These are phyloP conservation scores for Gynostemma pentaphyllum DNA, from an alignment of 306 rosid species.

Conservation along the genomic window DNA sequence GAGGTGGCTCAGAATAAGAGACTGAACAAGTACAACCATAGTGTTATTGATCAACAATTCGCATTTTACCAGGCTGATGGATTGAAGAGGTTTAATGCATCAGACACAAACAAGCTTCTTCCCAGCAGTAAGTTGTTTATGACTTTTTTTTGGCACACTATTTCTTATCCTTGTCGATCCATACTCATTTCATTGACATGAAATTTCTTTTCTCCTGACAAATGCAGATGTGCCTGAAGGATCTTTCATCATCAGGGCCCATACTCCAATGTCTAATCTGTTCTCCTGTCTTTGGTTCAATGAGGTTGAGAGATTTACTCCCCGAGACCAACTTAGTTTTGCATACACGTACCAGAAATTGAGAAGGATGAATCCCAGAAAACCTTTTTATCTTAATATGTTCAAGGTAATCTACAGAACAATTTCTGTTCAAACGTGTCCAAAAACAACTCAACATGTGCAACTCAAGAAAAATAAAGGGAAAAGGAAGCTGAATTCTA, in stretches of 20 bases:
- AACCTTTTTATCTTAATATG: conserved; percentile 78
- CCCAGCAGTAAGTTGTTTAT: conserved; percentile 68
- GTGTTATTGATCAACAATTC: conserved; percentile 70
- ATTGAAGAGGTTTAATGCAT: conserved; percentile 66
- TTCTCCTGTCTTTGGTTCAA: conserved; percentile 98
- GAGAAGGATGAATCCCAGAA: conserved; percentile 79
- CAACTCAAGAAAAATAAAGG: neutral
- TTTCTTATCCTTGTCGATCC: conserved; percentile 1
- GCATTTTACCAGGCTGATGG: conserved; percentile 71
- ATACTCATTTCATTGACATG: conserved; percentile 1
- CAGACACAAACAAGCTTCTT: conserved; percentile 48
- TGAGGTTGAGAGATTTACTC: conserved; percentile 84
- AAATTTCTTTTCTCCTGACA: conserved; percentile 13
- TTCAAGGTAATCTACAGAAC: conserved; percentile 53
- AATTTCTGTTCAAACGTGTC: neutral
- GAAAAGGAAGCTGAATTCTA: neutral
- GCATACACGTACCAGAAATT: conserved; percentile 87
- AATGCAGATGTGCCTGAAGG: conserved; percentile 92
- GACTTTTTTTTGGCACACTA: conserved; percentile 17
- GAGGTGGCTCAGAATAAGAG: conserved; percentile 95
- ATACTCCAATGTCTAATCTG: conserved; percentile 92
- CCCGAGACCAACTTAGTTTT: conserved; percentile 97
- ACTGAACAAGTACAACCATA: conserved; percentile 71
- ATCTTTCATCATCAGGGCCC: conserved; percentile 86
- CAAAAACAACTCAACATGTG: neutral